Percentiles rank a stretch among this genome's conserved stretches.
phyloP scores from a whole-genome alignment of 768 basidiomycete genomes.

The Gloeostereum incarnatum region DNA sequence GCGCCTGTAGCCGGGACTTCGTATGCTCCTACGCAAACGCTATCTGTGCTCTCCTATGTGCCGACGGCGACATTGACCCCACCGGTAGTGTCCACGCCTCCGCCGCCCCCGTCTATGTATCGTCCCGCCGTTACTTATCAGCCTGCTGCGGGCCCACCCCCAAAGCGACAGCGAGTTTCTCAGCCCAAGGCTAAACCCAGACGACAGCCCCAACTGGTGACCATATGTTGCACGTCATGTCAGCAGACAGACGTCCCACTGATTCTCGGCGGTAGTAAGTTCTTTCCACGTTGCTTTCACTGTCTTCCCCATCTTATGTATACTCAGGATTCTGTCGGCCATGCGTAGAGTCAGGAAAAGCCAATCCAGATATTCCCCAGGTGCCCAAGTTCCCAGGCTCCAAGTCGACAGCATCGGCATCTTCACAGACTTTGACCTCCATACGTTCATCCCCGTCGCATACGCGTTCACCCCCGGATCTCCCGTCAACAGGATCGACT shows the following conservation, averaged over 20 bases:
- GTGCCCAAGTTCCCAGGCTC: no score
- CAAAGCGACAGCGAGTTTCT: slow-evolving; percentile 32
- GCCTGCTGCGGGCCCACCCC: no score
- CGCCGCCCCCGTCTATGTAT: not conserved
- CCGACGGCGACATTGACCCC: not conserved
- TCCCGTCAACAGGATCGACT: not conserved
- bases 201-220: slow-evolving; percentile 21
- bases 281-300: not conserved
- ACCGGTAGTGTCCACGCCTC: not conserved
- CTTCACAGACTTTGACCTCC: no score
- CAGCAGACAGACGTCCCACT: slow-evolving; percentile 63
- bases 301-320: not conserved
- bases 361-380: slow-evolving; percentile 19
- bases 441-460: not conserved
- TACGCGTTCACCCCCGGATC: not conserved
- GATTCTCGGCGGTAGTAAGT: slow-evolving; percentile 69
- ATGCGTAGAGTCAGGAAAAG: slow-evolving; percentile 50
- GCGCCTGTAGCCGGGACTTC: no score
- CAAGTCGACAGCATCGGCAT: no score
- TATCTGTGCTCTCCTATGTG: not conserved
- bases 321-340: slow-evolving; percentile 56
- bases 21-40: no score
- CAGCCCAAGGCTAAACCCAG: slow-evolving; percentile 19
- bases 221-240: slow-evolving; percentile 51
- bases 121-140: slow-evolving; percentile 1